These are phyloP conservation scores for Agaricus blazei DNA, from an alignment of 768 basidiomycete genomes.

Conservation along the genomic window DNA sequence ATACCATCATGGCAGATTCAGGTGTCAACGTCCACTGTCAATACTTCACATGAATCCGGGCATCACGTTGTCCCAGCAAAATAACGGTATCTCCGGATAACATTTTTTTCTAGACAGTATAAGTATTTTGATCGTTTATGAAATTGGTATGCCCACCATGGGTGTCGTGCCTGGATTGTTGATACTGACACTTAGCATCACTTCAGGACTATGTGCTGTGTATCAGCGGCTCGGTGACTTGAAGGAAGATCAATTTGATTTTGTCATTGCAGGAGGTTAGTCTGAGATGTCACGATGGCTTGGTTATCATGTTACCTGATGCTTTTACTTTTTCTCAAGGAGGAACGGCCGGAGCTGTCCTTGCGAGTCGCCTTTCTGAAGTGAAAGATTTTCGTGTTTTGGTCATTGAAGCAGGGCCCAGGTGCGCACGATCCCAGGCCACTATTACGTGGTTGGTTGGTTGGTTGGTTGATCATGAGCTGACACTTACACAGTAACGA, in stretches of 20 bases:
- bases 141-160: too few relatives aligned
- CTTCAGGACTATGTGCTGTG: background rate
- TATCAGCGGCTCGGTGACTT: background rate
- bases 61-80: too few relatives aligned
- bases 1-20: too few relatives aligned
- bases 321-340: constrained; percentile 6
- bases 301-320: background rate
- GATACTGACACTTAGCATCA: too few relatives aligned
- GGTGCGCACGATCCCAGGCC: too few relatives aligned
- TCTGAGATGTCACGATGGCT: background rate
- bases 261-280: constrained; percentile 18
- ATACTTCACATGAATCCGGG: too few relatives aligned
- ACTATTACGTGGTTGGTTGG: too few relatives aligned
- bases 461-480: background rate
- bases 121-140: too few relatives aligned
- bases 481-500: constrained; percentile 7
- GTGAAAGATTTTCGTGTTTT: constrained; percentile 14
- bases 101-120: too few relatives aligned
- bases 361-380: constrained; percentile 22
- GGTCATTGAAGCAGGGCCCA: constrained; percentile 23
- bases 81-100: too few relatives aligned
- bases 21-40: too few relatives aligned
- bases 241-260: constrained; percentile 1
- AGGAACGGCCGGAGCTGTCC: constrained; percentile 21
- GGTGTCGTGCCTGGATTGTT: too few relatives aligned